Conservation (phyloP, 1,284 basidiomycete species). For the Irpex sp. region DNA sequence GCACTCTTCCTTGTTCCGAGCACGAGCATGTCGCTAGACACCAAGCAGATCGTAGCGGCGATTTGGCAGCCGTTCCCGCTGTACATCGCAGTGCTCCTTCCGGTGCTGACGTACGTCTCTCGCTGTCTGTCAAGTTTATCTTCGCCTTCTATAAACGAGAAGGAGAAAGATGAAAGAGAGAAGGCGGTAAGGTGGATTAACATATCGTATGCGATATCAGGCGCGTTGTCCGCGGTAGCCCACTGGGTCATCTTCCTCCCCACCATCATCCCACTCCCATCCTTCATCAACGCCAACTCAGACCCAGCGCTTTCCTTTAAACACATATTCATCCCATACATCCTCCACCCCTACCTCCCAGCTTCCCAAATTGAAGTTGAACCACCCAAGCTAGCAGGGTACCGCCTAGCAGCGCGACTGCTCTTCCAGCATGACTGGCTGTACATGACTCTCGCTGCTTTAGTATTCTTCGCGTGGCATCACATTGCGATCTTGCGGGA, state of each 20-base stretch:
- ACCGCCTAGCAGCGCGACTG: conserved; percentile 5
- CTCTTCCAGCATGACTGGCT: conserved; percentile 13
- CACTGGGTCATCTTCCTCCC: conserved; percentile 5
- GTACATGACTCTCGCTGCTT: conserved; percentile 5
- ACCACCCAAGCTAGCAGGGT: neutral
- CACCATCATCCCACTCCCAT: conserved; percentile 1
- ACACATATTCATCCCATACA: conserved; percentile 11
- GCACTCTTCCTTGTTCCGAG: neutral
- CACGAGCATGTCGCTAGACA: neutral
- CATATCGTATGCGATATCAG: conserved; percentile 3
- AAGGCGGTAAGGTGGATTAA: conserved; percentile 3
- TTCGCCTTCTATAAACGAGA: neutral
- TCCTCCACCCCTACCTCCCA: conserved; percentile 9
- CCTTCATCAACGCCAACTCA: neutral
- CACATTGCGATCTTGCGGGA: neutral
- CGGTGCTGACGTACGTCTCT: neutral
- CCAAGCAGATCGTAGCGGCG: neutral
- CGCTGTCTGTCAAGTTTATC: neutral
- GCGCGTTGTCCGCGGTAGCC: neutral
- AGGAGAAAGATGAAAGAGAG: neutral
- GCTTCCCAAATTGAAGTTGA: neutral
- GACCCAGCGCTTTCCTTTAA: conserved; percentile 8
- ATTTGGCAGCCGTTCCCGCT: neutral
- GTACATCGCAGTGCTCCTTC: neutral
- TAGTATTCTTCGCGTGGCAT: conserved; percentile 6